Evolutionary conservation across 1,139 yeast genomes (phyloP), one percentile per base, ranked within the genome.

Genomic region (Yamadazyma triangularis): DNA sequence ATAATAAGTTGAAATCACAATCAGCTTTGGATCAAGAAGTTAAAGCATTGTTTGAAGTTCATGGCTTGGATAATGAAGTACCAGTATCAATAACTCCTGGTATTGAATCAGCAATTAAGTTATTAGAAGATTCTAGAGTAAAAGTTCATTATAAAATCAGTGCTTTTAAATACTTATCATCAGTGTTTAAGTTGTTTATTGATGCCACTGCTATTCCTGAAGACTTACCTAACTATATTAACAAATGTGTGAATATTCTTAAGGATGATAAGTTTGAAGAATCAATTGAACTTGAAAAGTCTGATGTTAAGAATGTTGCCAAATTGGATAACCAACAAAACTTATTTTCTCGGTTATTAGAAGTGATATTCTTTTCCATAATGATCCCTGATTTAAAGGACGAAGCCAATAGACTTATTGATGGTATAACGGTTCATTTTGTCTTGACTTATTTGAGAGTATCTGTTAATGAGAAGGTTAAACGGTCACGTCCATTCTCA

Each of bases 41-140:
- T 7, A 68, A 76, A 26, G 88, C 91, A 0, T 54, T 77, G 33
- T 77, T 89, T 52, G 70, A 70, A 33, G 73, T 88, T 23, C 79
- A 83, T 41, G 96, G 95, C 1, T 57, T 87, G 29, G 63, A 73
- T 3, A 66, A 61, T 8, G 58, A 61, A 36, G 75, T 83, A 4
- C 81, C 89, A 0, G 68, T 91, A 19, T 79, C 91, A 1, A 67
- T 91, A 14, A 81, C 96, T 0, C 85, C 96, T 0, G 96, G 94
- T 15, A 69, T 91, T 3, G 72, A 76, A 26, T 75, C 91, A 4
- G 96, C 96, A 0, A 80, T 58, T 26, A 73, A 64, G 27, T 58
- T 76, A 14, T 58, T 89, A 30, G 86, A 82, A 38, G 89, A 86
- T 47, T 73, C 76, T 4, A 67, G 86, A 30, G 64, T 73, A 26